A percentile compares a stretch with the other conserved stretches of the same genome.
Evolutionary conservation across 345 rosid species (phyloP).

Genomic region (Firmiana major): DNA sequence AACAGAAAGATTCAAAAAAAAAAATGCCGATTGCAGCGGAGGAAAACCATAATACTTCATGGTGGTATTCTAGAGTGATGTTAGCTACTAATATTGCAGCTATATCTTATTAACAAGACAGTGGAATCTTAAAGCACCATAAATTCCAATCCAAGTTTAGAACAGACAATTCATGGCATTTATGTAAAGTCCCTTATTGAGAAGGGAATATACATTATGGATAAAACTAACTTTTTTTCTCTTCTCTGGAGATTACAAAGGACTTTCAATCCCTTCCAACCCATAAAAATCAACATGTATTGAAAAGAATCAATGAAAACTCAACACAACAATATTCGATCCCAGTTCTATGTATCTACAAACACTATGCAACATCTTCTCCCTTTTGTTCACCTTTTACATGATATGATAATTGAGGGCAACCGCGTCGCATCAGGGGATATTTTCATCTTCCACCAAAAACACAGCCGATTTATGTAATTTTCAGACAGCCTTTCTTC

Average conservation of each 20-base stretch:
- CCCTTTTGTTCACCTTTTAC: conserved; percentile 9
- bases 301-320: conserved; percentile 18
- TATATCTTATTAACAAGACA: background rate
- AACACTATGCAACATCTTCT: conserved; percentile 15
- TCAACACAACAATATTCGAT: conserved; percentile 9
- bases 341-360: conserved; percentile 24
- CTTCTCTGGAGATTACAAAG: conserved; percentile 14
- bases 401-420: background rate
- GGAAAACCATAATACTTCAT: too few species aligned
- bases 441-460: conserved; percentile 3
- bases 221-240: background rate
- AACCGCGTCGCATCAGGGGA: background rate
- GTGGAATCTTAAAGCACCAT: background rate
- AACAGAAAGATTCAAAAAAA: too few species aligned
- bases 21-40: too few species aligned
- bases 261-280: conserved; percentile 23
- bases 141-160: conserved; percentile 5
- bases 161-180: background rate
- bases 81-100: background rate
- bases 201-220: conserved; percentile 10
- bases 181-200: conserved; percentile 11
- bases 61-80: too few species aligned
- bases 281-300: conserved; percentile 20
- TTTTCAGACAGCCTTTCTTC: conserved; percentile 9
- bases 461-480: conserved; percentile 6